Conservation (phyloP, 2,329 filamentous ascomycete species). For the Didymosphaeria variabile region DNA sequence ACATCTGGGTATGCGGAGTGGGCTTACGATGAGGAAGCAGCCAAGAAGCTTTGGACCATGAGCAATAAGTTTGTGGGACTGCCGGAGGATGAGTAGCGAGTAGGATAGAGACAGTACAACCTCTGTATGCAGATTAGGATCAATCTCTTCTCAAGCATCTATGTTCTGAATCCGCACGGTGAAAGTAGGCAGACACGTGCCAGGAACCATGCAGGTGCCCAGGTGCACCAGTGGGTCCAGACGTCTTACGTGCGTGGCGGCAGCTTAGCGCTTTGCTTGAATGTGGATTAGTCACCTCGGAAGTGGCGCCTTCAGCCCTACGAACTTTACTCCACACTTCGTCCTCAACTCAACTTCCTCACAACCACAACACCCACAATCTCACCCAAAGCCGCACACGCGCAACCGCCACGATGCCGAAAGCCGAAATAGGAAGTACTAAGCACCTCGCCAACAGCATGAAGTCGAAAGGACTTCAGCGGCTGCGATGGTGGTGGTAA, state of each 20-base stretch:
- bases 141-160: too few relatives aligned
- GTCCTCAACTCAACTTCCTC: background rate
- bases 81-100: slow-evolving; percentile 11
- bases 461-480: slow-evolving; percentile 70
- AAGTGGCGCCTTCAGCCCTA: slow-evolving; percentile 10
- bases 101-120: background rate
- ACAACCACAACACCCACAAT: background rate
- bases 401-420: slow-evolving; percentile 70
- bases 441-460: slow-evolving; percentile 92
- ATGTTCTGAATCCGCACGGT: too few relatives aligned
- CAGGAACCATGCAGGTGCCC: background rate
- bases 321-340: background rate
- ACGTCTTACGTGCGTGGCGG: background rate
- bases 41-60: slow-evolving; percentile 40
- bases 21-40: slow-evolving; percentile 34
- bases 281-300: slow-evolving; percentile 1
- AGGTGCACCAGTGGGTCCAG: background rate
- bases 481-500: slow-evolving; percentile 94
- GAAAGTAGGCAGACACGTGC: too few relatives aligned
- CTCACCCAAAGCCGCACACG: background rate
- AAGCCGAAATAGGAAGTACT: slow-evolving; percentile 90
- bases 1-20: slow-evolving; percentile 20
- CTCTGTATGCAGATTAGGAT: background rate
- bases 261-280: background rate
- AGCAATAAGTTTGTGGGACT: slow-evolving; percentile 24